Base-by-base conservation (phyloP, 257 asterid genomes). In the Solanum chmielewskii region DNA sequence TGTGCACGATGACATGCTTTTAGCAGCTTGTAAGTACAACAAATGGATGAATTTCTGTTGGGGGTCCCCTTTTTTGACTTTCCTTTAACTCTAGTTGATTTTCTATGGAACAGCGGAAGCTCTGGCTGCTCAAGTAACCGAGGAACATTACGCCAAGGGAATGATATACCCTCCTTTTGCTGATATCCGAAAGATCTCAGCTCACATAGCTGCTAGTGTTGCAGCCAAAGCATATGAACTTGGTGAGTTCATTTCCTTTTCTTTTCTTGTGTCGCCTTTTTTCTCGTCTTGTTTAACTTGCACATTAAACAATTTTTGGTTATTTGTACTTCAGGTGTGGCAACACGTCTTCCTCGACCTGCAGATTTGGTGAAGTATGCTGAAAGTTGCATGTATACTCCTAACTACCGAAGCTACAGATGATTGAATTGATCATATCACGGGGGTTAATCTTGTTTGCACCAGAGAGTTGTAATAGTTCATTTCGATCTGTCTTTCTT, bases 151-250 rank as follows among this genome's bases (percentile, higher is more conserved):
- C 39, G 95, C 94, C 41, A 95, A 93, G 91, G 99, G 99, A 69
- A 92, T 97, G 99, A 97, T 92, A 18, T 97, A 97, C 86, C 99
- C 99, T 78, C 96, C 98, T 41, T 88, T 96, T 81, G 18, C 95
- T 82, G 92, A 92, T 73, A 95, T 97, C 86, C 92, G 99, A 90
- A 94, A 93, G 93, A 97, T 95, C 89, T 97, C 99, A 52, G 99
- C 99, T 84, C 86, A 91, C 35, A 95, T 97, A 88, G 99, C 99
- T 47, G 99, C 99, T 9, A 93, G 74, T 6, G 99, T 97, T 23
- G 99, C 99, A 90, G 97, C 99, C n/a, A 96, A 96, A 90, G 99
- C 99, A 27, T 97, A 97, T 85, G 99, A 97, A 5, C 98, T 97
- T 21, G 99, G 99, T 96, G 44, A 20, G 95, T 89, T 35, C 11